Percentiles rank a stretch among this genome's conserved stretches.
phyloP scores from a whole-genome alignment of 306 rosid genomes.

The Rubus parviflorus region DNA sequence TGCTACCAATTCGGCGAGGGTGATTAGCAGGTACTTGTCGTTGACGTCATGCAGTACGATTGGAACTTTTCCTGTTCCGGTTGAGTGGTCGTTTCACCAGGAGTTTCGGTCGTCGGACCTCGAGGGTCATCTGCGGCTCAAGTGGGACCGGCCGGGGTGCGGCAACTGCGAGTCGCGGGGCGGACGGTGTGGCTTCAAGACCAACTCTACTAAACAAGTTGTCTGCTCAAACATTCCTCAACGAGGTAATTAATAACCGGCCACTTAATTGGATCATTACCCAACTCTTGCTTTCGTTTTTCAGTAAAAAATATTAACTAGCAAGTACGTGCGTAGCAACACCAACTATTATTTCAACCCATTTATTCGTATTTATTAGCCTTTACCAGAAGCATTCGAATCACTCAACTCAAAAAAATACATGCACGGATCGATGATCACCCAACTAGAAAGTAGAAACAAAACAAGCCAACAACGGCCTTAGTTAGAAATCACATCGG shows the following conservation, averaged over 20 bases:
- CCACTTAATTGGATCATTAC: not conserved
- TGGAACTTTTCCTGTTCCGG: conserved; percentile 45
- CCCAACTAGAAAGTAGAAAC: too few relatives aligned
- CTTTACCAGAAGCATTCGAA: too few relatives aligned
- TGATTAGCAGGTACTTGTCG: conserved; percentile 23
- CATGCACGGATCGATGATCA: too few relatives aligned
- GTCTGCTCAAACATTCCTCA: conserved; percentile 45
- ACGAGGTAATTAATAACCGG: conserved; percentile 37
- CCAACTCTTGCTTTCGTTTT: not conserved
- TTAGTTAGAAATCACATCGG: too few relatives aligned
- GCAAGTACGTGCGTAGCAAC: too few relatives aligned
- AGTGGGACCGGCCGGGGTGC: conserved; percentile 64
- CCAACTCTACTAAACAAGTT: conserved; percentile 33
- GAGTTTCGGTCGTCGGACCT: conserved; percentile 40
- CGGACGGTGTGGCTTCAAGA: conserved; percentile 53
- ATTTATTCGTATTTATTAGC: not conserved
- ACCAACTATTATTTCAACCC: too few relatives aligned
- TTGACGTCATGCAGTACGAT: conserved; percentile 32
- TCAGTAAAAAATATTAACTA: too few relatives aligned
- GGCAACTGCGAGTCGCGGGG: conserved; percentile 55
- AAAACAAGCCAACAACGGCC: too few relatives aligned
- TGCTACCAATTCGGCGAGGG: conserved; percentile 46
- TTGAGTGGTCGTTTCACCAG: conserved; percentile 30
- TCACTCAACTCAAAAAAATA: too few relatives aligned
- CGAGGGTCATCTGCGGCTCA: conserved; percentile 37